phyloP scores from a whole-genome alignment of 768 basidiomycete genomes.

The Dentipellis sp. region DNA sequence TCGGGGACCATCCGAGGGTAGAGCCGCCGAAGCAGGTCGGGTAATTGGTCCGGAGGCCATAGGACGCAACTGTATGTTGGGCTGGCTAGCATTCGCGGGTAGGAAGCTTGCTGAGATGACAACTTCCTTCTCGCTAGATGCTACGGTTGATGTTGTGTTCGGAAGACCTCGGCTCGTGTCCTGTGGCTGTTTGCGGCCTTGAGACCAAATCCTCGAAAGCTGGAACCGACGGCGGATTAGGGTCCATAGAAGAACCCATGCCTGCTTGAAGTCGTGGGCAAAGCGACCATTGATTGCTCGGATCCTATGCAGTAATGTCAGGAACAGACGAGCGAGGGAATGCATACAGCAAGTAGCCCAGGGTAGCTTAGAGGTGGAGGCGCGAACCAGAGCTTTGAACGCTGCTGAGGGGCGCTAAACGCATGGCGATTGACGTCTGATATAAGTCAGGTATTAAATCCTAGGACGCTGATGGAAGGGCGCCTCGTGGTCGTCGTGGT shows the following conservation, averaged over 20 bases:
- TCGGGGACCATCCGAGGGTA: background rate
- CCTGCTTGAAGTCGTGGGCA: background rate
- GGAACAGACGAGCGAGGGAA: background rate
- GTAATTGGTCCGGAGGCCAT: background rate
- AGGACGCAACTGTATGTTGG: background rate
- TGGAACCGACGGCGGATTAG: background rate
- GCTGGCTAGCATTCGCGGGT: background rate
- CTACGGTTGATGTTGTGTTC: background rate
- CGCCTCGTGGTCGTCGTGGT: background rate
- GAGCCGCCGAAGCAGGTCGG: background rate
- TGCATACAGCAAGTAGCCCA: background rate
- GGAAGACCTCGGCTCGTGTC: background rate
- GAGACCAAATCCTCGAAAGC: background rate
- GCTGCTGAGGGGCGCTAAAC: no score
- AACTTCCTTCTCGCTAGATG: background rate
- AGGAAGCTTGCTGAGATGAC: background rate
- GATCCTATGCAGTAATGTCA: background rate
- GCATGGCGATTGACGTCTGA: background rate
- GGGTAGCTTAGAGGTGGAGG: background rate
- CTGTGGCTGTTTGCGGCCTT: background rate
- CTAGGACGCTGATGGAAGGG: background rate
- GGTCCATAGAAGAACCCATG: background rate
- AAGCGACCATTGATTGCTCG: background rate
- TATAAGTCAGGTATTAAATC: background rate
- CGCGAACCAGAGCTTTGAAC: no score